These are phyloP conservation scores for Porodaedalea pini DNA, from an alignment of 1,284 basidiomycete genomes.

Conservation along the genomic window DNA sequence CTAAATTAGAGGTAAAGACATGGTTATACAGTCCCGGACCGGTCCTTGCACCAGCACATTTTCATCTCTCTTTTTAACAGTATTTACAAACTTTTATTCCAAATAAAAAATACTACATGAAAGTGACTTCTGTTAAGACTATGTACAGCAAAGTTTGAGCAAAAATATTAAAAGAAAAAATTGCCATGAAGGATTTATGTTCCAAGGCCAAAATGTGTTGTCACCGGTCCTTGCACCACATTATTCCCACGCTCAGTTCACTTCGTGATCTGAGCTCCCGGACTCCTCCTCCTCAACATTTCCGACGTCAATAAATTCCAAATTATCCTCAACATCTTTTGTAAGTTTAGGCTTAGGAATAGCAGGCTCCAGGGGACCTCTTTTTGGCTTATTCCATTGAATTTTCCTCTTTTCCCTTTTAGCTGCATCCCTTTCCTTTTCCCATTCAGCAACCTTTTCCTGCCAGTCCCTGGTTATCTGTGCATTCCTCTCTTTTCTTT, in stretches of 20 bases:
- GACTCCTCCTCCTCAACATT: too few species aligned
- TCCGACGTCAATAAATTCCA: not conserved
- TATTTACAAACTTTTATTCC: not conserved
- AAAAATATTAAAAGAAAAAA: too few species aligned
- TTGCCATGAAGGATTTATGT: too few species aligned
- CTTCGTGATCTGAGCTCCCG: too few species aligned
- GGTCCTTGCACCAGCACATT: not conserved
- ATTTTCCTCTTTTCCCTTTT: not conserved
- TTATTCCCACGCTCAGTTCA: too few species aligned
- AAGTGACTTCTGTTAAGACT: too few species aligned
- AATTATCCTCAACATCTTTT: not conserved
- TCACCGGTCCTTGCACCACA: too few species aligned
- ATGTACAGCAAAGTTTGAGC: too few species aligned
- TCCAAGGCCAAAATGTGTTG: too few species aligned
- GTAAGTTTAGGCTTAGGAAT: not conserved
- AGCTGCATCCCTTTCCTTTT: not conserved
- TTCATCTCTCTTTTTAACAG: not conserved
- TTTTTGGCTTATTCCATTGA: not conserved
- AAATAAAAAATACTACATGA: not conserved
- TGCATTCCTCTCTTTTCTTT: not conserved
- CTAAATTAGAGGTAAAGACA: too few species aligned
- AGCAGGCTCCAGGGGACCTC: not conserved
- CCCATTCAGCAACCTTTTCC: not conserved
- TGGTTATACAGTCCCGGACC: constrained; percentile 11
- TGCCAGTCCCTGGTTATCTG: not conserved